Percentiles rank a stretch among this genome's conserved stretches.
Conservation (phyloP, 345 rosid species). For the Hibiscus syriacus region DNA sequence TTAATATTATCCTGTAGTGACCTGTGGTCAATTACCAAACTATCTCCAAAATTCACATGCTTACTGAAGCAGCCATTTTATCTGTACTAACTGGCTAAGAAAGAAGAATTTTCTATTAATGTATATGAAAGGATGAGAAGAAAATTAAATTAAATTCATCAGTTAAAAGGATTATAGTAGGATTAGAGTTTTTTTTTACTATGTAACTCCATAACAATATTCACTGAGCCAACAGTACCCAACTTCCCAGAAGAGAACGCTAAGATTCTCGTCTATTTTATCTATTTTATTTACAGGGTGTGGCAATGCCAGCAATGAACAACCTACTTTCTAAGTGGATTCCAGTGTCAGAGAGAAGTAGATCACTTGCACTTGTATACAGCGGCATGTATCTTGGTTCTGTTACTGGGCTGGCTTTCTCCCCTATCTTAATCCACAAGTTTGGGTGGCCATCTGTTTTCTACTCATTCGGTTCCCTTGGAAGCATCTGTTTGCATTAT, state of each 20-base stretch:
- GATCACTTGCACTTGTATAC: slow-evolving; percentile 88
- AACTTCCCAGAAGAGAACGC: neutral
- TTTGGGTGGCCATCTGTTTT: slow-evolving; percentile 97
- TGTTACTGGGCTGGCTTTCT: slow-evolving; percentile 77
- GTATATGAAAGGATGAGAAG: neutral
- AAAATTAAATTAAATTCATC: neutral
- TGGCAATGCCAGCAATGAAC: slow-evolving; percentile 99
- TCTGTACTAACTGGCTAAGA: neutral
- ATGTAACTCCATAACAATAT: neutral
- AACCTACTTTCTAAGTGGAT: slow-evolving; percentile 94
- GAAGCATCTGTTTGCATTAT: slow-evolving; percentile 74
- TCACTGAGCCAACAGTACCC: neutral
- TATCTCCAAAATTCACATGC: no score
- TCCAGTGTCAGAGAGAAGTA: slow-evolving; percentile 97
- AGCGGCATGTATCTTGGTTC: slow-evolving; percentile 99
- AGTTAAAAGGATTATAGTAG: neutral
- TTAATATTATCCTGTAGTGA: neutral
- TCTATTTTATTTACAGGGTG: slow-evolving; percentile 59
- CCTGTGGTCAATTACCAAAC: no score
- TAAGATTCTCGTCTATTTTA: slow-evolving; percentile 17
- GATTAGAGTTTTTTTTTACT: neutral
- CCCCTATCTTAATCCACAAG: slow-evolving; percentile 74
- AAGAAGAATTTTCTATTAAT: neutral
- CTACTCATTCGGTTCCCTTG: slow-evolving; percentile 91
- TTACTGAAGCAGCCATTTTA: neutral